phyloP scores from a whole-genome alignment of 129 eudicot species.

The Flaveria trinervia region DNA sequence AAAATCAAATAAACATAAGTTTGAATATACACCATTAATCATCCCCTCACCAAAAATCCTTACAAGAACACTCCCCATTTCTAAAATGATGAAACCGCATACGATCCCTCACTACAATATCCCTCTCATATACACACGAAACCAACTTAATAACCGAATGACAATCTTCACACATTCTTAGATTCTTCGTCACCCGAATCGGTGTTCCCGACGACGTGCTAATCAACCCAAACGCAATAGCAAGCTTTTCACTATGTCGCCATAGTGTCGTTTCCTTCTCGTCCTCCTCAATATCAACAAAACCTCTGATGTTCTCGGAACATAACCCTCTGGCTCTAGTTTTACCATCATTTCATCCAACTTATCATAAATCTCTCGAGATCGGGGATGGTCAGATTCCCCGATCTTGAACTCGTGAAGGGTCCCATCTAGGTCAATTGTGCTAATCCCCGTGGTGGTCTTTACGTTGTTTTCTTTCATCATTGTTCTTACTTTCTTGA shows the following conservation, averaged over 20 bases:
- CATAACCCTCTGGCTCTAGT: slow-evolving; percentile 44
- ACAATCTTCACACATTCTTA: slow-evolving; percentile 65
- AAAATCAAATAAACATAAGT: background rate
- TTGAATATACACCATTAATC: background rate
- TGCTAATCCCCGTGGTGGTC: slow-evolving; percentile 51
- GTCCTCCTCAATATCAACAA: slow-evolving; percentile 56
- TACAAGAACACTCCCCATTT: slow-evolving; percentile 66
- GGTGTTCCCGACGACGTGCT: slow-evolving; percentile 44
- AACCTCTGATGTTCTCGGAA: slow-evolving; percentile 47
- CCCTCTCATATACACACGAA: slow-evolving; percentile 53
- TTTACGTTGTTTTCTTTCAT: slow-evolving; percentile 59
- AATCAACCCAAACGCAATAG: slow-evolving; percentile 59
- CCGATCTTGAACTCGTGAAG: slow-evolving; percentile 65
- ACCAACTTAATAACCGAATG: slow-evolving; percentile 51
- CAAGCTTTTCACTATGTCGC: slow-evolving; percentile 67
- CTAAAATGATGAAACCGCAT: slow-evolving; percentile 58
- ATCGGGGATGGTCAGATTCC: slow-evolving; percentile 51
- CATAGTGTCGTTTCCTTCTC: slow-evolving; percentile 56
- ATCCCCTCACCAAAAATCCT: slow-evolving; percentile 54
- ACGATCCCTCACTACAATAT: slow-evolving; percentile 62
- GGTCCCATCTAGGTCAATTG: slow-evolving; percentile 45
- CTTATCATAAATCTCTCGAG: slow-evolving; percentile 41
- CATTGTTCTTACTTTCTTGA: slow-evolving; percentile 35
- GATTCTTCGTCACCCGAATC: slow-evolving; percentile 53
- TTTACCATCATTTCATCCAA: slow-evolving; percentile 42